Percentiles rank a stretch among this genome's conserved stretches.
phyloP scores from a whole-genome alignment of 192 early-diverging fungal genomes.

The Backusella tuberculispora region DNA sequence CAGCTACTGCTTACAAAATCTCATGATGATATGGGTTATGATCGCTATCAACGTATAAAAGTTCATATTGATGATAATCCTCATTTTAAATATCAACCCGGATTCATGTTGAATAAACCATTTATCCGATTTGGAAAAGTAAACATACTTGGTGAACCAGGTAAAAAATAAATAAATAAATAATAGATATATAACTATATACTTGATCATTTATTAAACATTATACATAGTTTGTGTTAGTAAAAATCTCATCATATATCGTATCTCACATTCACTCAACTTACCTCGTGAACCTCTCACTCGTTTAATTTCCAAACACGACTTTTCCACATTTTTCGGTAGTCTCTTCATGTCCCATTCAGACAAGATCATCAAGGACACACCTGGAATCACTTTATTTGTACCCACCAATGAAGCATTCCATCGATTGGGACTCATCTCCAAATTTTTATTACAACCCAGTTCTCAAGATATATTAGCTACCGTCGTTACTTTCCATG shows the following conservation, averaged over 20 bases:
- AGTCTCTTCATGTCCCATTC: constrained; percentile 54
- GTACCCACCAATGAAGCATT: constrained; percentile 65
- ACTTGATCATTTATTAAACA: too few species aligned
- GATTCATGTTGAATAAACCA: background rate
- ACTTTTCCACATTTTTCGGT: constrained; percentile 56
- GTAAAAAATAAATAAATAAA: constrained; percentile 23
- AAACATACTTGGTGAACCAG: constrained; percentile 50
- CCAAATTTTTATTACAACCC: constrained; percentile 47
- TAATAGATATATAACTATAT: too few species aligned
- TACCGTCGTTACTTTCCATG: constrained; percentile 57
- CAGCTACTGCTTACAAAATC: constrained; percentile 61
- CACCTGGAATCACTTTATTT: constrained; percentile 64
- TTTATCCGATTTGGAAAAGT: constrained; percentile 56
- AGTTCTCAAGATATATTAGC: constrained; percentile 35
- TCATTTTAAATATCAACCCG: background rate
- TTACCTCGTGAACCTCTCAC: constrained; percentile 53
- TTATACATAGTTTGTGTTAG: constrained; percentile 49
- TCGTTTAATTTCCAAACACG: constrained; percentile 48
- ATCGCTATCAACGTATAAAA: constrained; percentile 50
- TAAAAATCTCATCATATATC: constrained; percentile 62
- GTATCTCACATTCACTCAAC: constrained; percentile 53
- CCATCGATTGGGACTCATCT: constrained; percentile 59
- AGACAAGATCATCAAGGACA: constrained; percentile 46
- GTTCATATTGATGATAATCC: constrained; percentile 33
- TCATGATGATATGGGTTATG: constrained; percentile 45